These are phyloP conservation scores for Theobroma grandiflorum DNA, from an alignment of 441 rosid genomes.

Conservation along the genomic window DNA sequence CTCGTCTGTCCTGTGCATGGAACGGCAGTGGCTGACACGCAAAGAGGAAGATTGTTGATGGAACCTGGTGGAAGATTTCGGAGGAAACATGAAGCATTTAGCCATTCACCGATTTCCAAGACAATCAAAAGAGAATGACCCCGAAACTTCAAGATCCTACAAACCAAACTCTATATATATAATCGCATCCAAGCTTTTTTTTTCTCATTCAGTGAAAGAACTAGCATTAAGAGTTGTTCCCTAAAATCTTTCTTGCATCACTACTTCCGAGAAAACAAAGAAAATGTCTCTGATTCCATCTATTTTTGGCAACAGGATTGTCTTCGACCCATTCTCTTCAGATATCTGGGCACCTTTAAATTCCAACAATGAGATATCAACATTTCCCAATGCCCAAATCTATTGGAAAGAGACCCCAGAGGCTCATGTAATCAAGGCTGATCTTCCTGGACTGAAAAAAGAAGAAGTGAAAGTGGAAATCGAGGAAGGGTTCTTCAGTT, in stretches of 20 bases:
- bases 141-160: constrained; percentile 23
- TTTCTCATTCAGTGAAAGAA: background rate
- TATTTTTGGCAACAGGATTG: constrained; percentile 5
- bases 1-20: background rate
- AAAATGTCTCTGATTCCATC: constrained; percentile 20
- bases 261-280: background rate
- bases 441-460: constrained; percentile 37
- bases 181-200: background rate
- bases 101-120: background rate
- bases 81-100: constrained; percentile 5
- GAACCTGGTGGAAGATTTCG: constrained; percentile 31
- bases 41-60: background rate
- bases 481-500: constrained; percentile 41
- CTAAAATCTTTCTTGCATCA: background rate
- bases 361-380: constrained; percentile 18
- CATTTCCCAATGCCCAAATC: too few relatives aligned
- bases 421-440: constrained; percentile 30
- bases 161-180: background rate
- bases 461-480: constrained; percentile 42
- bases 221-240: background rate
- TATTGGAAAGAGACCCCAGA: too few relatives aligned
- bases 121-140: constrained; percentile 3
- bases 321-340: constrained; percentile 5
- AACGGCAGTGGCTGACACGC: background rate
- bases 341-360: constrained; percentile 19